These are phyloP conservation scores for Talaromyces marneffei DNA, from an alignment of 2,329 filamentous ascomycete species.

Conservation along the genomic window DNA sequence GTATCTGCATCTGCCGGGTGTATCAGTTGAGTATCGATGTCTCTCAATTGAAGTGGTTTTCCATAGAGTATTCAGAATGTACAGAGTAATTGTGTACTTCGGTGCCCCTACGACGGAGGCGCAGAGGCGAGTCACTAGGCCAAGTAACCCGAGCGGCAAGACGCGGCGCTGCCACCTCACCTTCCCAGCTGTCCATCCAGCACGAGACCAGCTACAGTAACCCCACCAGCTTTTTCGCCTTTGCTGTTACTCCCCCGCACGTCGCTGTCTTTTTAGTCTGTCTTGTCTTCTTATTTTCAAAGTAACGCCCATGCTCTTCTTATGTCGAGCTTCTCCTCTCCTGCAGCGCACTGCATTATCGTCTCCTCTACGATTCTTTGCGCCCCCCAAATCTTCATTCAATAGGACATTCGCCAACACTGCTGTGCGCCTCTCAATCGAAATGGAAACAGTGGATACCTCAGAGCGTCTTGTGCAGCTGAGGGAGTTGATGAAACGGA, in stretches of 20 bases:
- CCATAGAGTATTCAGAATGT: too few species aligned
- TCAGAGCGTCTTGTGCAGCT: conserved; percentile 68
- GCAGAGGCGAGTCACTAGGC: too few species aligned
- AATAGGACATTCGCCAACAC: conserved; percentile 34
- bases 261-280: too few species aligned
- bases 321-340: conserved; percentile 26
- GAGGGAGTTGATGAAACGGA: conserved; percentile 78
- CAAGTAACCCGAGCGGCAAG: neutral
- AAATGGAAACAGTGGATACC: conserved; percentile 77
- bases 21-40: neutral
- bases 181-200: neutral
- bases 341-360: conserved; percentile 24
- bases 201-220: conserved; percentile 5
- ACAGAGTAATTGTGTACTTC: neutral
- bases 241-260: neutral
- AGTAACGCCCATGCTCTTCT: conserved; percentile 31
- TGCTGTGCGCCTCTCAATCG: conserved; percentile 34
- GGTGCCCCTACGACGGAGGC: neutral
- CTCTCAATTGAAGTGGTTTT: too few species aligned
- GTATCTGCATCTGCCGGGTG: neutral
- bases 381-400: neutral
- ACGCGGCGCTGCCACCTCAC: conserved; percentile 5
- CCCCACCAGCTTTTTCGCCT: conserved; percentile 5
- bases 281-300: neutral
- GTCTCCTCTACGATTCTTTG: conserved; percentile 22